A percentile compares a stretch with the other conserved stretches of the same genome.
Evolutionary conservation across 345 rosid genomes (phyloP).

Genomic region (Salix brachista): DNA sequence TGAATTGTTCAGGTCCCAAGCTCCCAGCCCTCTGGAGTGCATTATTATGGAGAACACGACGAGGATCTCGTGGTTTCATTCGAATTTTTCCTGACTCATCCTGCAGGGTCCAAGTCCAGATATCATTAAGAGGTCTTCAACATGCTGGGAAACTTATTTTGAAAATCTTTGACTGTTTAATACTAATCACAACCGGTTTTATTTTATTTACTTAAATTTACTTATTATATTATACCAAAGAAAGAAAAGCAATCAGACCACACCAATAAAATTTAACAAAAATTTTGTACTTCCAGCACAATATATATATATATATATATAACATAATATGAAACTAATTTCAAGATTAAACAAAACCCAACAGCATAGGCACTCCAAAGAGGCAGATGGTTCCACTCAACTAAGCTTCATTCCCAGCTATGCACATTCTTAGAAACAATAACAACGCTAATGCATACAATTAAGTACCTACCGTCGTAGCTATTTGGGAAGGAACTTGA

Average conservation of each 20-base stretch:
- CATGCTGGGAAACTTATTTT: neutral
- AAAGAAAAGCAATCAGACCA: neutral
- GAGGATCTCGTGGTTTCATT: slow-evolving; percentile 99
- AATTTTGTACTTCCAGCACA: neutral
- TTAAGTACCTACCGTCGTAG: slow-evolving; percentile 43
- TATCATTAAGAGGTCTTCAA: neutral
- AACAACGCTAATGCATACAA: neutral
- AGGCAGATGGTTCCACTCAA: neutral
- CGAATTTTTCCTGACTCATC: slow-evolving; percentile 68
- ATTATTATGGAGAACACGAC: slow-evolving; percentile 71
- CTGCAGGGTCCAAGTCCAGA: slow-evolving; percentile 30
- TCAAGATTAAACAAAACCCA: neutral
- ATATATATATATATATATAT: neutral
- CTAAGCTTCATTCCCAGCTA: neutral
- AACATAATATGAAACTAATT: neutral
- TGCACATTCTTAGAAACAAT: neutral
- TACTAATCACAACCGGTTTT: neutral
- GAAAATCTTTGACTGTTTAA: neutral
- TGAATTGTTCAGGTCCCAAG: slow-evolving; percentile 46
- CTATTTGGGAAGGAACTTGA: slow-evolving; percentile 40
- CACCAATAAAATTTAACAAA: neutral
- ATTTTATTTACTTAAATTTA: neutral
- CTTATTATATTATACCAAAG: neutral
- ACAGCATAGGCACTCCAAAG: neutral
- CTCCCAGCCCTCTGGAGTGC: slow-evolving; percentile 50